Evolutionary conservation across 2,329 filamentous ascomycete genomes (phyloP).

Genomic region (Colletotrichum tanaceti): DNA sequence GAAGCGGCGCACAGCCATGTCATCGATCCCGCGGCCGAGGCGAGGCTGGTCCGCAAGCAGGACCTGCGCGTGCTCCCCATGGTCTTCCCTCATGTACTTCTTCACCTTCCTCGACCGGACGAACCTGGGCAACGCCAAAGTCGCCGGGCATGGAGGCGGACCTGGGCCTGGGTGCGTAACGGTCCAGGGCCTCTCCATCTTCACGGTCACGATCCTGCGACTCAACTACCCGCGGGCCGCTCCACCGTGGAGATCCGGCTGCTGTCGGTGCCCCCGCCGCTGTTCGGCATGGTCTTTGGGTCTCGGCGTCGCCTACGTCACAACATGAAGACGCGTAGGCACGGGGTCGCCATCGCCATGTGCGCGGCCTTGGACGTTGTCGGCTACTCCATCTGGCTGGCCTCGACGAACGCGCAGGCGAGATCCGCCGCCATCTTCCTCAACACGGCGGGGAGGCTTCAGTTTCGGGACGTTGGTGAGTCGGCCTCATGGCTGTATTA

Average conservation of each 20-base stretch:
- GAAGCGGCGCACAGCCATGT: conserved; percentile 38
- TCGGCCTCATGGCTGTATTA: not conserved
- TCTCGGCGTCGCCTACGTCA: conserved; percentile 44
- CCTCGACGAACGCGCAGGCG: conserved; percentile 43
- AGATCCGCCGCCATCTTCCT: conserved; percentile 47
- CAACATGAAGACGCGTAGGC: conserved; percentile 46
- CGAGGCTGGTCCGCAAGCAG: conserved; percentile 44
- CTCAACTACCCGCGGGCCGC: conserved; percentile 45
- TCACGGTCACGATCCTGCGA: conserved; percentile 71
- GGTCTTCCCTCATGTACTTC: conserved; percentile 68
- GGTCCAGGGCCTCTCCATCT: conserved; percentile 75
- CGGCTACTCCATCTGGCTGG: conserved; percentile 46
- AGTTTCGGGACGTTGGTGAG: conserved; percentile 42
- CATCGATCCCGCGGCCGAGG: conserved; percentile 42
- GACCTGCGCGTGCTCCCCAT: conserved; percentile 51
- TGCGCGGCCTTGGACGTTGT: conserved; percentile 44
- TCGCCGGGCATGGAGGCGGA: conserved; percentile 49
- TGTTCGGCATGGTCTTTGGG: conserved; percentile 45
- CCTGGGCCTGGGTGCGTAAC: conserved; percentile 62
- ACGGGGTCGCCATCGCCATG: conserved; percentile 44
- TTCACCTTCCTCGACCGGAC: conserved; percentile 67
- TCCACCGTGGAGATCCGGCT: conserved; percentile 45
- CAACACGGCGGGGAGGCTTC: conserved; percentile 46
- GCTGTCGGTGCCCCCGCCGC: conserved; percentile 44
- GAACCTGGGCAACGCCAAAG: conserved; percentile 62